Percentiles rank a stretch among this genome's conserved stretches.
Evolutionary conservation across 306 rosid species (phyloP).

Genomic region (Pachyrhizus erosus): DNA sequence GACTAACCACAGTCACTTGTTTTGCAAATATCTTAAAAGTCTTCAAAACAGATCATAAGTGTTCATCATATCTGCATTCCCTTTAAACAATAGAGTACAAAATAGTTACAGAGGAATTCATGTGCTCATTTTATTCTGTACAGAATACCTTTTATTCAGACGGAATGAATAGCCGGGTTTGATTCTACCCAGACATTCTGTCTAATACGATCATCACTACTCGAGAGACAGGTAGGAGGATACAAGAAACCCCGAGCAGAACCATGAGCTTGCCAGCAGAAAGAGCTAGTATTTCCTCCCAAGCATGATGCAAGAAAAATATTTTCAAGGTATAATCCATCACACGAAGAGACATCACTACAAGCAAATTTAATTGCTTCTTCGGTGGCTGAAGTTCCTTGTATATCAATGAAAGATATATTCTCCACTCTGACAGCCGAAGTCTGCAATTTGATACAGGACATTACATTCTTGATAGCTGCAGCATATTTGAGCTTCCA

Average conservation of each 20-base stretch:
- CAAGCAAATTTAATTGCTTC: conserved; percentile 77
- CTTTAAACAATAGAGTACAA: background rate
- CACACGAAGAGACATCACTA: conserved; percentile 77
- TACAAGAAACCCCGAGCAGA: conserved; percentile 56
- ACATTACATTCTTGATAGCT: conserved; percentile 14
- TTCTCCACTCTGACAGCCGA: conserved; percentile 75
- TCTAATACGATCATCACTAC: conserved; percentile 46
- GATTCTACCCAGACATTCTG: conserved; percentile 46
- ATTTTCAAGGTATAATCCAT: conserved; percentile 68
- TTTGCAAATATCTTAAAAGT: too few relatives aligned
- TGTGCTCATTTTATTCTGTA: background rate
- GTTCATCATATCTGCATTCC: too few relatives aligned
- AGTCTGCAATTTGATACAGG: conserved; percentile 58
- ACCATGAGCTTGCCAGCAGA: conserved; percentile 87
- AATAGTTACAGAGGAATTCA: conserved; percentile 5
- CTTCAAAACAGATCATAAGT: too few relatives aligned
- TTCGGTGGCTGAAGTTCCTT: conserved; percentile 85
- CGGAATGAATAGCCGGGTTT: conserved; percentile 44
- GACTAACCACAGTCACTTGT: too few relatives aligned
- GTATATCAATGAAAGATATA: conserved; percentile 68
- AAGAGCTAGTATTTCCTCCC: conserved; percentile 55
- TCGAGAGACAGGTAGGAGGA: conserved; percentile 68
- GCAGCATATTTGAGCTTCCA: conserved; percentile 9
- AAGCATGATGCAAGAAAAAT: conserved; percentile 54
- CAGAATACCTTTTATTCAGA: conserved; percentile 29